Evolutionary conservation across 371 early-diverging fungal genomes (phyloP), one percentile per base, ranked within the genome.

Genomic region (Rhizopus arrhizus): DNA sequence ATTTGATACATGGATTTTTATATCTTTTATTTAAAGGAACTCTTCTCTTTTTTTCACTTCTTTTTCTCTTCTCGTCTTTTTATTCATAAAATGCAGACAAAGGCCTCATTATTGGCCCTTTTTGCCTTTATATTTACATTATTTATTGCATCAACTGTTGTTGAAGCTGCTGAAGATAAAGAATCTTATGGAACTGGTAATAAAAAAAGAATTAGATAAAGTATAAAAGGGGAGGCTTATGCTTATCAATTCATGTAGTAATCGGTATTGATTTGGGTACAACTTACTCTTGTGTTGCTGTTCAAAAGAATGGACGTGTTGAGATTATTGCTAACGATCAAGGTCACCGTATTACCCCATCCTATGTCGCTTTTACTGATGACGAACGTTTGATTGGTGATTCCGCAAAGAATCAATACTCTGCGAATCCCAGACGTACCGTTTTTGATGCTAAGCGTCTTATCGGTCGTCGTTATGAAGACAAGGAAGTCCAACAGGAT

Each of bases 221-320:
- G 22, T 22, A 22, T 22, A 22, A 22, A 22, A 22, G 22, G 22
- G 22, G 22, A 22, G 22, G 22, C 22, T 22, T 22, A 22, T 22
- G 22, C 22, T 22, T 22, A 22, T 2, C 22, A 22, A 22, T 22
- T 38, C 8, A 46, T 56, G 7, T 69, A 79, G 76, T 76, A 4
- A 75, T 80, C 69, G 78, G 78, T 74, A 77, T 77, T 49, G 99
- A 99, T 87, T 84, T 99, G 71, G 99, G 99, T 73, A 99, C 99
- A 62, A 99, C 99, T 70, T 97, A 98, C 87, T 97, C 98, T 50
- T 98, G 98, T 75, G 95, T 95, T 54, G 91, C 96, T 62, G 89
- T 96, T 49, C 92, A 93, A 74, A 93, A 93, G 80, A 89, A 85
- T 65, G 94, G 97, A 53, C 83, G 91, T 66, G 95, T 93, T 64